phyloP scores from a whole-genome alignment of 1,284 basidiomycete species.

The Coniferiporia weirii region DNA sequence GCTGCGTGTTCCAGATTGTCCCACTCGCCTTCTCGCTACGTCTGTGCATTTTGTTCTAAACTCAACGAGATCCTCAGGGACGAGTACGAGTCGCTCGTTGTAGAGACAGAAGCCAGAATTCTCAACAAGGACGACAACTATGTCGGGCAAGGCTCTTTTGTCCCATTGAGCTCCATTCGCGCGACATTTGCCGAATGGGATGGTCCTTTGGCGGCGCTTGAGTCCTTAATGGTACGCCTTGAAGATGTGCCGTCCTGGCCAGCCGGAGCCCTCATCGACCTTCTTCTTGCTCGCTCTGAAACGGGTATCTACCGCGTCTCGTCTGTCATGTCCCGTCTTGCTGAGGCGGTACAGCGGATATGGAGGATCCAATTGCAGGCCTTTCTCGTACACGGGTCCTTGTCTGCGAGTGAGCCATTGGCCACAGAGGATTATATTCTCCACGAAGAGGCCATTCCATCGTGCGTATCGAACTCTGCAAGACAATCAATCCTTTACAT shows the following conservation, averaged over 20 bases:
- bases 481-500: slow-evolving; percentile 82
- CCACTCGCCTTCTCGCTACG: slow-evolving; percentile 64
- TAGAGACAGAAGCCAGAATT: slow-evolving; percentile 76
- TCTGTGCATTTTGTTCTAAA: slow-evolving; percentile 70
- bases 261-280: slow-evolving; percentile 74
- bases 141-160: slow-evolving; percentile 71
- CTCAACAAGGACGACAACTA: slow-evolving; percentile 64
- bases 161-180: slow-evolving; percentile 75
- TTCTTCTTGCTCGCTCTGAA: slow-evolving; percentile 60
- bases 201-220: slow-evolving; percentile 68
- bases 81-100: slow-evolving; percentile 77
- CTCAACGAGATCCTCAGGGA: slow-evolving; percentile 66
- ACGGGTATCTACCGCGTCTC: slow-evolving; percentile 74
- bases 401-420: slow-evolving; percentile 52
- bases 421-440: slow-evolving; percentile 50
- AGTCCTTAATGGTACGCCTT: slow-evolving; percentile 56
- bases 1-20: slow-evolving; percentile 45
- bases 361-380: slow-evolving; percentile 77
- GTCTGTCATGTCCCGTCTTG: slow-evolving; percentile 62
- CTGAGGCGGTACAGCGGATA: slow-evolving; percentile 68
- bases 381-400: slow-evolving; percentile 73
- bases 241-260: slow-evolving; percentile 52
- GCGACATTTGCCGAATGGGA: slow-evolving; percentile 84
- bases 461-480: slow-evolving; percentile 64
- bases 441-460: slow-evolving; percentile 64